Evolutionary conservation across 2,329 filamentous ascomycete genomes (phyloP).

Genomic region (Volutella citrinella): DNA sequence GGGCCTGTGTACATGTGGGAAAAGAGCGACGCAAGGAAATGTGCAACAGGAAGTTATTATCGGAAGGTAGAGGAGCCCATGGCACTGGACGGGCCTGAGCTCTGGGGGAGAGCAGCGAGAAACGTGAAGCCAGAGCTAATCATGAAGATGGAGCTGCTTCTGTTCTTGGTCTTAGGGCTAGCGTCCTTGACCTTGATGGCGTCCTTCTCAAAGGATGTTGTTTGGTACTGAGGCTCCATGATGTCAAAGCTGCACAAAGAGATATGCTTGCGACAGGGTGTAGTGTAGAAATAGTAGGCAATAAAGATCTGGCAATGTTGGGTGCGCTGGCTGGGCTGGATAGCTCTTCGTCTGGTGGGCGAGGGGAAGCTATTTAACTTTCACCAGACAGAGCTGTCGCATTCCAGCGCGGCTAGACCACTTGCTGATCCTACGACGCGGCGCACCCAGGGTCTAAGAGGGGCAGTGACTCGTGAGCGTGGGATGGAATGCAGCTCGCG

Average conservation of each 20-base stretch:
- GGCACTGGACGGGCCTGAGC: slow-evolving; percentile 16
- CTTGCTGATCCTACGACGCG: slow-evolving; percentile 14
- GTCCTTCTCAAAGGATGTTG: slow-evolving; percentile 25
- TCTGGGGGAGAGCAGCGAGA: slow-evolving; percentile 23
- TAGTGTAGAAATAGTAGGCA: slow-evolving; percentile 5
- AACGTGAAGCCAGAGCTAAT: slow-evolving; percentile 28
- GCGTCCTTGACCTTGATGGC: slow-evolving; percentile 23
- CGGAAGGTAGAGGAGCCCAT: slow-evolving; percentile 25
- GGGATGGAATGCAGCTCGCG: slow-evolving; percentile 25
- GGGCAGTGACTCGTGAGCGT: slow-evolving; percentile 14
- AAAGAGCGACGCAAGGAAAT: too few relatives aligned
- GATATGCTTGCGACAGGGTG: slow-evolving; percentile 2
- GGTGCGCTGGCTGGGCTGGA: slow-evolving; percentile 2
- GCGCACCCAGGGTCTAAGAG: slow-evolving; percentile 14
- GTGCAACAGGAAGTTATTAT: too few relatives aligned
- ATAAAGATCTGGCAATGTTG: not conserved
- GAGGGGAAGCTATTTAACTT: slow-evolving; percentile 20
- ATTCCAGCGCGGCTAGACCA: slow-evolving; percentile 15
- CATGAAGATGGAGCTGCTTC: slow-evolving; percentile 24
- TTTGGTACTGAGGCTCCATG: slow-evolving; percentile 21
- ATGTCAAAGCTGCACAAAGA: slow-evolving; percentile 3
- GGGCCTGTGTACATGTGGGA: slow-evolving; percentile 2
- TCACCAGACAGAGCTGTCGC: slow-evolving; percentile 10
- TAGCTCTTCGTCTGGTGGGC: slow-evolving; percentile 17
- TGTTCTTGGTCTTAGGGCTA: slow-evolving; percentile 17